These are phyloP conservation scores for Dictyostelium purpureum DNA, from an alignment of 78 protist species.

Conservation along the genomic window DNA sequence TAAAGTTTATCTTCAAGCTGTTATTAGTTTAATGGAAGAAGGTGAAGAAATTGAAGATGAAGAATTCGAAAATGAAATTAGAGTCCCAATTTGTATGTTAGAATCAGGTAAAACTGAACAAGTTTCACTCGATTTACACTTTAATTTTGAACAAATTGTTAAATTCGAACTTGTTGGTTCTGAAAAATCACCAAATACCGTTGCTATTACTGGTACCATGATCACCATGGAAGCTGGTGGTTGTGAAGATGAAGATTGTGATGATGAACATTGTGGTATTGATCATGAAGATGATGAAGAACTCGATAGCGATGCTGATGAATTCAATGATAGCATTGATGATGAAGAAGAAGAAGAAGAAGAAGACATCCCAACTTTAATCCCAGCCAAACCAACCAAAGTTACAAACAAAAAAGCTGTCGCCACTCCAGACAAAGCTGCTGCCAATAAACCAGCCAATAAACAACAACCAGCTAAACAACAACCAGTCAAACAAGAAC, in stretches of 20 bases:
- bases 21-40: not conserved
- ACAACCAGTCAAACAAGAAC: not conserved
- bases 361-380: not conserved
- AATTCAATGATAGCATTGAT: not conserved
- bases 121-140: not conserved
- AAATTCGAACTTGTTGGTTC: not conserved
- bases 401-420: not conserved
- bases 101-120: slow-evolving; percentile 21
- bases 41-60: slow-evolving; percentile 1
- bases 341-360: not conserved
- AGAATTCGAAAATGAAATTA: not conserved
- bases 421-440: not conserved
- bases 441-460: not conserved
- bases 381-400: not conserved
- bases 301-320: not conserved
- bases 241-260: slow-evolving; percentile 16
- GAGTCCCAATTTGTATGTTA: slow-evolving; percentile 12
- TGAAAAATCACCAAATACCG: not conserved
- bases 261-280: not conserved
- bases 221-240: not conserved
- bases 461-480: not conserved
- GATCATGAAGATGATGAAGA: slow-evolving; percentile 15
- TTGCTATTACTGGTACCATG: not conserved
- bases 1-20: slow-evolving; percentile 4
- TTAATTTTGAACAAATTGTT: not conserved